Percentiles rank a stretch among this genome's conserved stretches.
Conservation (phyloP, 208 protist species). For the Trypanosoma cruzi region DNA sequence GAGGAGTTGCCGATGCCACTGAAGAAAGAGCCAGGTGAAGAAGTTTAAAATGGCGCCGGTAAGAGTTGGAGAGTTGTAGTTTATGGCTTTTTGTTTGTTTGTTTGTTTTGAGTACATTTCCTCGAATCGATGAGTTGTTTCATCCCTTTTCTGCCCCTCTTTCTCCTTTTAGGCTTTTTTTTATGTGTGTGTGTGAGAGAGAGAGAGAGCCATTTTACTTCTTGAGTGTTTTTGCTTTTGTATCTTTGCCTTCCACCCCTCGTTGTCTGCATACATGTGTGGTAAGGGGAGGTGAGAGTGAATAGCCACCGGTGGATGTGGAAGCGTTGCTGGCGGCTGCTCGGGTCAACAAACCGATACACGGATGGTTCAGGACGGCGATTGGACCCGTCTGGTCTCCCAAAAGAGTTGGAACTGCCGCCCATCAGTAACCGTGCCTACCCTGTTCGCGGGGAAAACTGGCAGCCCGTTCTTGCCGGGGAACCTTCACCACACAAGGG, state of each 20-base stretch:
- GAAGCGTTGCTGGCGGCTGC: slow-evolving; percentile 38
- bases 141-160: neutral
- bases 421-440: slow-evolving; percentile 91
- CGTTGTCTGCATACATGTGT: no score
- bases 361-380: slow-evolving; percentile 80
- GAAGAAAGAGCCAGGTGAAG: neutral
- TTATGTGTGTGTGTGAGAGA: neutral
- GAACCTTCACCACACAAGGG: slow-evolving; percentile 83
- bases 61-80: no score
- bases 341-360: slow-evolving; percentile 87
- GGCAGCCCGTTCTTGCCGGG: slow-evolving; percentile 72
- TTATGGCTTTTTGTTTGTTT: no score
- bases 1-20: neutral
- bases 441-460: slow-evolving; percentile 73
- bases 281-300: slow-evolving; percentile 2
- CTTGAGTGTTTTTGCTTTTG: no score
- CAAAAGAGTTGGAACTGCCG: slow-evolving; percentile 68
- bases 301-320: slow-evolving; percentile 34
- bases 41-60: no score
- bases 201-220: no score
- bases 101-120: no score
- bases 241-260: no score
- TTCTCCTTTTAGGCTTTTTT: neutral
- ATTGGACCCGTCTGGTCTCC: slow-evolving; percentile 57
- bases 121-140: no score